Evolutionary conservation across 768 basidiomycete species (phyloP), one percentile per base, ranked within the genome.

Genomic region (Candolleomyces efflorescens): DNA sequence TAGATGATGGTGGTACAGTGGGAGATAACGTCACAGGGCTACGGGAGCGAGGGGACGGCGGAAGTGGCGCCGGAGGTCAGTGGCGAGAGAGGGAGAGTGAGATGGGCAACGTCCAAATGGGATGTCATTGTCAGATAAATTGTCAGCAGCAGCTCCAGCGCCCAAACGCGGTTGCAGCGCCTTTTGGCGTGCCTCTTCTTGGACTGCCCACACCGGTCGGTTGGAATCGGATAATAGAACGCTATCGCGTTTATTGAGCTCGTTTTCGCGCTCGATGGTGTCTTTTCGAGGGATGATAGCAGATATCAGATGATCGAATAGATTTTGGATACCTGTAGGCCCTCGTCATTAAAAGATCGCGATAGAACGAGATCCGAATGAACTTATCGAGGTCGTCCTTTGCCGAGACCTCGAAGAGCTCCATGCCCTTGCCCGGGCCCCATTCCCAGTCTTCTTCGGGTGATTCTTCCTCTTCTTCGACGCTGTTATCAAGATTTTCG

Each of bases 391-490:
- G 66, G 66, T 91, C 89, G 64, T 94, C 92, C 72, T 94, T 94
- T 54, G 94, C 89, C 45, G 92, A 94, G 18, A 96, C 92, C 68
- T 96, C 92, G 62, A 90, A 92, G 17, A 95, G 79, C 66, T 90
- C 89, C 85, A 94, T 92, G 60, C 85, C 89, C 67, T 88, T 89
- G 67, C 80, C 84, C 39, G 89, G 77, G 5, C 90, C 89, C 87
- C 89, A 91, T 67, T 89, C 88, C 41, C 75, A 74, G 57, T 83
- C 82, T 38, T 87, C 81, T 52, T 82, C 82, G n/a, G 74, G 78
- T 38, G 87, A 81, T 53, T 83, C 83, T 18, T 90, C 86, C 44
- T 83, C 83, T 68, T 85, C 87, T 47, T 82, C 79, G 53, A 84
- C 74, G 68, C 86, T 88, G 59, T 78, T 80, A 58, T 86, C 86